phyloP scores from a whole-genome alignment of 345 rosid species.

The Camelina hispida region DNA sequence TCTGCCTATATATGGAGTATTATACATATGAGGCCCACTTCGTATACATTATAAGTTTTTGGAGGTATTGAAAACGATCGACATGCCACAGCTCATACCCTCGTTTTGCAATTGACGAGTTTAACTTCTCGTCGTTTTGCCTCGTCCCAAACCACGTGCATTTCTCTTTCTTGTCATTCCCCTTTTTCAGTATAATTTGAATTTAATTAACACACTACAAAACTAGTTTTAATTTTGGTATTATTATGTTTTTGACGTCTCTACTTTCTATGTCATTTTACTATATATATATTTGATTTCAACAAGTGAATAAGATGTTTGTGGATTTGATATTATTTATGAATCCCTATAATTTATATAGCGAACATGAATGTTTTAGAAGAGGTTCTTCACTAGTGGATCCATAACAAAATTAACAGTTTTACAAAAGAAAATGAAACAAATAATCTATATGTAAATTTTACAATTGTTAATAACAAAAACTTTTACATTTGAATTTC shows the following conservation, averaged over 20 bases:
- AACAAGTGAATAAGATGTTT: background rate
- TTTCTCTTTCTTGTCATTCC: constrained; percentile 23
- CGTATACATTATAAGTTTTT: constrained; percentile 4
- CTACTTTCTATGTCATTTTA: background rate
- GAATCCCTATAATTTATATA: too few relatives aligned
- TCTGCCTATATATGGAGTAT: constrained; percentile 29
- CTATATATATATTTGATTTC: too few relatives aligned
- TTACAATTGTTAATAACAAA: too few relatives aligned
- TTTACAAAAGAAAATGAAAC: too few relatives aligned
- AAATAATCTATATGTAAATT: too few relatives aligned
- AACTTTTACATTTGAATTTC: too few relatives aligned
- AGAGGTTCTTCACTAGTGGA: too few relatives aligned
- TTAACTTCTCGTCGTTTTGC: constrained; percentile 40
- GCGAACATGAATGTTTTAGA: too few relatives aligned
- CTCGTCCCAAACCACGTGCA: constrained; percentile 37
- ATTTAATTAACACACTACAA: too few relatives aligned
- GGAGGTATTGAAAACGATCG: constrained; percentile 35
- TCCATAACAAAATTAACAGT: too few relatives aligned
- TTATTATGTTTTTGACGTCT: constrained; percentile 22
- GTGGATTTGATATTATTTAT: background rate
- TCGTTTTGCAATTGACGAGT: constrained; percentile 31
- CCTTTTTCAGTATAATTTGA: background rate
- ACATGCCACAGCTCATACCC: constrained; percentile 30
- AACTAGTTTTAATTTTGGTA: background rate
- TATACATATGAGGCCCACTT: background rate